phyloP scores from a whole-genome alignment of 257 asterid genomes.

The Agastache rugosa region DNA sequence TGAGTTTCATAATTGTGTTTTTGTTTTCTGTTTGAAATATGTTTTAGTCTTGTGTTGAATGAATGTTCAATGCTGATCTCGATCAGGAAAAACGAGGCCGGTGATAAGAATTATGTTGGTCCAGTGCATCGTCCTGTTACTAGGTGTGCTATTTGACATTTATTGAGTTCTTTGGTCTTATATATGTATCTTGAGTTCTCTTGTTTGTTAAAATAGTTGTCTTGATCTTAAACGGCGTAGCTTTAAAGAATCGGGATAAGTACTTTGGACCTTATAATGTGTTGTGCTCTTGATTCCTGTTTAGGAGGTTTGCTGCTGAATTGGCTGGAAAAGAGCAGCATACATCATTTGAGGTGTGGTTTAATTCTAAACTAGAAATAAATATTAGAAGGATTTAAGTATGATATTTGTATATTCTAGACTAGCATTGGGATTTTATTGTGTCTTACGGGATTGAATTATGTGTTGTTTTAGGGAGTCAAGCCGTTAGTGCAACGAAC shows the following conservation, averaged over 20 bases:
- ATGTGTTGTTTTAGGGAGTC: slow-evolving; percentile 32
- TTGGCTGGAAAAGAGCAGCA: slow-evolving; percentile 55
- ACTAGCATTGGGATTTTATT: not conserved
- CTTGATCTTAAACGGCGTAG: not conserved
- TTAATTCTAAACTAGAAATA: not conserved
- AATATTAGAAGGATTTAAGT: not conserved
- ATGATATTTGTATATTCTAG: not conserved
- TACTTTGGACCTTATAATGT: not conserved
- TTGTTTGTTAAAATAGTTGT: not conserved
- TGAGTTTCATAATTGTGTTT: not conserved
- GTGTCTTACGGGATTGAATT: slow-evolving; percentile 19
- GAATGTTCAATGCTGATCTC: slow-evolving; percentile 29
- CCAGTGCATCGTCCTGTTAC: slow-evolving; percentile 79
- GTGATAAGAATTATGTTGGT: slow-evolving; percentile 47
- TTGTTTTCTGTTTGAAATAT: not conserved
- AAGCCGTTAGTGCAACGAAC: slow-evolving; percentile 43
- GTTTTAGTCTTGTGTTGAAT: not conserved
- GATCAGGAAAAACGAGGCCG: slow-evolving; percentile 55
- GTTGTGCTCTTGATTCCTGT: slow-evolving; percentile 16
- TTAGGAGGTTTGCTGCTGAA: slow-evolving; percentile 68
- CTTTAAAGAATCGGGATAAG: not conserved
- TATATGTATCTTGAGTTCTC: not conserved
- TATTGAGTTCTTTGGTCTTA: slow-evolving; percentile 3
- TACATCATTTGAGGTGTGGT: slow-evolving; percentile 42
- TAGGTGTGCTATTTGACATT: slow-evolving; percentile 53